Evolutionary conservation across 352 stramenopile genomes (phyloP), one percentile per base, ranked within the genome.

Genomic region (Globisporangium recalcitrans): DNA sequence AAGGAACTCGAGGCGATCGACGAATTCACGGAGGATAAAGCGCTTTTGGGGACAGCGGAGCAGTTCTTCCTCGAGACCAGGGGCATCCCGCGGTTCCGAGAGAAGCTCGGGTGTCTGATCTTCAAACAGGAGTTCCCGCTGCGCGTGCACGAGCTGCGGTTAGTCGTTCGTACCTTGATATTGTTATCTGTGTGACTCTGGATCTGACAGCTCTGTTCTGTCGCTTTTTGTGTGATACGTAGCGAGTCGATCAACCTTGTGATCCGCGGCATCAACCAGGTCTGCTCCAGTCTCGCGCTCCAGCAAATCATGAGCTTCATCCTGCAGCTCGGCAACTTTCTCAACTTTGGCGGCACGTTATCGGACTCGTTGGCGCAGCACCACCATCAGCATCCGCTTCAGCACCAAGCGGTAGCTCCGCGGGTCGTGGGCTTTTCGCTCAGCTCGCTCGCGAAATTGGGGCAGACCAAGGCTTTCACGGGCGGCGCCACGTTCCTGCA

Each of bases 381-480:
- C 26, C 40, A 26, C 3, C 11, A 47, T 10, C 19, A 7, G 4
- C 42, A 26, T 27, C 19, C 5, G 7, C 48, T n/a, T n/a, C n/a
- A n/a, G n/a, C n/a, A 29, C 21, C 48, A 24, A 36, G 14, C 21
- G 14, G 13, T 21, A 34, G 24, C 49, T 8, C 10, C 38, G 38
- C n/a, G 38, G 21, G 77, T 79, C 27, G 73, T 75, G 8, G 87
- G 83, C 14, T 90, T 94, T 57, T 85, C 80, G 29, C 78, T 94
- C 49, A 82, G 80, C 56, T 94, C 85, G 26, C 65, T 94, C 16
- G 72, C 77, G 4, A 91, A 92, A 62, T 60, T 94, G 14, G 89
- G 83, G 21, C 84, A 91, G 46, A 94, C 83, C 1, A 94, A 93
- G 46, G 85, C 83, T 27, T 94, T 87, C 42, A 70, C 79, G 6